phyloP scores from a whole-genome alignment of 306 rosid genomes.

The Vigna unguiculata region DNA sequence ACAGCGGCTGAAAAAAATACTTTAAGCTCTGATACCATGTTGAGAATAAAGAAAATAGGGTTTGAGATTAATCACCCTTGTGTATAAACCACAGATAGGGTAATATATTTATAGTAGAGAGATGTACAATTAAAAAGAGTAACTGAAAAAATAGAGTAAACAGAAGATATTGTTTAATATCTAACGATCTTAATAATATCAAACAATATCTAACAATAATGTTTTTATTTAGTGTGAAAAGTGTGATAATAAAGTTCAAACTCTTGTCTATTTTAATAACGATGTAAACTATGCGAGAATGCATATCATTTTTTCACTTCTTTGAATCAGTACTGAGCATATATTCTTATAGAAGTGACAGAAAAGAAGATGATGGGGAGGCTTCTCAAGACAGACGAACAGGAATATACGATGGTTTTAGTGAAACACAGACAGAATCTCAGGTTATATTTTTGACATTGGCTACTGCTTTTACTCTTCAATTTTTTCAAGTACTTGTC shows the following conservation, averaged over 20 bases:
- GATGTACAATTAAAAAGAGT: too few species aligned
- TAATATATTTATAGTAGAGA: too few species aligned
- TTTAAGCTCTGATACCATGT: too few species aligned
- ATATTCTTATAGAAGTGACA: conserved; percentile 50
- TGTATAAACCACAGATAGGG: too few species aligned
- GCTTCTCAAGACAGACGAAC: conserved; percentile 53
- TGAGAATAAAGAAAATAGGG: too few species aligned
- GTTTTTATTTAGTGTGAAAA: background rate
- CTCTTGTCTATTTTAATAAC: conserved; percentile 3
- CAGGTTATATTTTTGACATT: conserved; percentile 66
- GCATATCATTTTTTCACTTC: background rate
- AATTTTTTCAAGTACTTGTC: background rate
- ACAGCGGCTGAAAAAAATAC: too few species aligned
- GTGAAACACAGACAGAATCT: conserved; percentile 95
- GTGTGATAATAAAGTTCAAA: background rate
- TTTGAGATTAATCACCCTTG: too few species aligned
- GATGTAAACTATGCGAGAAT: background rate
- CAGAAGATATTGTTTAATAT: too few species aligned
- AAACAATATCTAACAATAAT: too few species aligned
- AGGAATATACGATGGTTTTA: conserved; percentile 70
- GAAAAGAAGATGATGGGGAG: conserved; percentile 57
- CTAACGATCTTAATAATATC: too few species aligned
- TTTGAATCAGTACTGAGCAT: background rate
- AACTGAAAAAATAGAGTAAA: too few species aligned
- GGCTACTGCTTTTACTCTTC: conserved; percentile 31